These are phyloP conservation scores for Aspergillus sp. DNA, from an alignment of 2,329 filamentous ascomycete genomes.

Conservation along the genomic window DNA sequence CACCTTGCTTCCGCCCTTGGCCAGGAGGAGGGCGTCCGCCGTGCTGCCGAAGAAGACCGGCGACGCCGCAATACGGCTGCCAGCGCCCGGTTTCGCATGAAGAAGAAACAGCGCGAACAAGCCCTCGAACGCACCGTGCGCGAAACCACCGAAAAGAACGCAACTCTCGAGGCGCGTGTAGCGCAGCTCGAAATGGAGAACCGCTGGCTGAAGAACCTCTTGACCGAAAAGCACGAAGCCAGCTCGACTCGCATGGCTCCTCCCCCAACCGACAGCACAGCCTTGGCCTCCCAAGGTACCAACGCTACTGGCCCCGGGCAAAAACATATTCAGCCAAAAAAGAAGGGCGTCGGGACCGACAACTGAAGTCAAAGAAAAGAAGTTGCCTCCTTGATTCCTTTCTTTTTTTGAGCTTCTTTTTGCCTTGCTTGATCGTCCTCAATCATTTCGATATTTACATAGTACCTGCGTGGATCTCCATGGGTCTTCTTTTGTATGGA, in stretches of 20 bases:
- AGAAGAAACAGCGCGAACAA: slow-evolving; percentile 95
- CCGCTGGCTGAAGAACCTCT: slow-evolving; percentile 76
- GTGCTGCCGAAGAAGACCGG: slow-evolving; percentile 86
- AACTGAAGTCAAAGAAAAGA: slow-evolving; percentile 23
- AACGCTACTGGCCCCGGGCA: slow-evolving; percentile 28
- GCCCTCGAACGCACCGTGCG: slow-evolving; percentile 79
- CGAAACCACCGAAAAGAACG: slow-evolving; percentile 79
- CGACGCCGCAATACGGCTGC: slow-evolving; percentile 85
- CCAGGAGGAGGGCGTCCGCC: slow-evolving; percentile 70
- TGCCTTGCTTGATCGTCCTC: slow-evolving; percentile 11
- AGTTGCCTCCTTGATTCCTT: background rate
- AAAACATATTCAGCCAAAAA: slow-evolving; percentile 44
- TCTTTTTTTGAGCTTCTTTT: slow-evolving; percentile 8
- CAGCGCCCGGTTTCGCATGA: slow-evolving; percentile 84
- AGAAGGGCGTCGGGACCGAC: slow-evolving; percentile 42
- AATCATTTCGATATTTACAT: slow-evolving; percentile 12
- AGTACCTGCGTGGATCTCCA: background rate
- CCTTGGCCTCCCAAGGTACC: slow-evolving; percentile 25
- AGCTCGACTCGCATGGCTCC: slow-evolving; percentile 25
- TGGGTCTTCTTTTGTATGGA: background rate
- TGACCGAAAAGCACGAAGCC: slow-evolving; percentile 74
- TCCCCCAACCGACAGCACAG: slow-evolving; percentile 26
- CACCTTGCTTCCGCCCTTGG: slow-evolving; percentile 51
- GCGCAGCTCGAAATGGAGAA: slow-evolving; percentile 80
- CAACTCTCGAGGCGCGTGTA: slow-evolving; percentile 70